Evolutionary conservation across 1,284 basidiomycete species (phyloP).

Genomic region (Malassezia japonica): DNA sequence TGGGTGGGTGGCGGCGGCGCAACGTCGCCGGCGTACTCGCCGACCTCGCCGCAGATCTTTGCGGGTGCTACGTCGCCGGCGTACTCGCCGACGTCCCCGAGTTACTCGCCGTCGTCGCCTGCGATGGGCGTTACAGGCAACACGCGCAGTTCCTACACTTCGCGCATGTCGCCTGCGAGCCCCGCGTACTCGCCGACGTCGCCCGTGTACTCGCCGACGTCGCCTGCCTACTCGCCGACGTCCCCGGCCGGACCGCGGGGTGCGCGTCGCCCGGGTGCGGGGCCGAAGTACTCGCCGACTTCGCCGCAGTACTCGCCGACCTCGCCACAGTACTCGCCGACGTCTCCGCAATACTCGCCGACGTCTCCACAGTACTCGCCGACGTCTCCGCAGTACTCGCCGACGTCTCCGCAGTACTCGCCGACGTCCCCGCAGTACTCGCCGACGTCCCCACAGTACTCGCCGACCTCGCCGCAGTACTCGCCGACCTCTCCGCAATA

Average conservation of each 20-base stretch:
- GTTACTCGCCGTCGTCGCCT: conserved; percentile 38
- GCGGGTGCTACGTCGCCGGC: conserved; percentile 46
- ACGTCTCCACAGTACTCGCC: conserved; percentile 55
- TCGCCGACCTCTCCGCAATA: conserved; percentile 43
- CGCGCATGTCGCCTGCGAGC: conserved; percentile 43
- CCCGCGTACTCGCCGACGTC: conserved; percentile 20
- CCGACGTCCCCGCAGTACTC: conserved; percentile 39
- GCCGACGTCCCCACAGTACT: conserved; percentile 37
- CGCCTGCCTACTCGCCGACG: conserved; percentile 47
- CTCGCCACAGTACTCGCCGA: conserved; percentile 42
- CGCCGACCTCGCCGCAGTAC: conserved; percentile 42
- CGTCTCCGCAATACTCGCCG: conserved; percentile 38
- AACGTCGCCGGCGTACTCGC: conserved; percentile 52
- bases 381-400: conserved; percentile 56
- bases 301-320: conserved; percentile 48
- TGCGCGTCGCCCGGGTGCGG: conserved; percentile 2
- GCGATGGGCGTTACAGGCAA: conserved; percentile 8
- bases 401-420: conserved; percentile 46
- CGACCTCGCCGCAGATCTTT: conserved; percentile 57
- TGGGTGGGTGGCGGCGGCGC: conserved; percentile 51
- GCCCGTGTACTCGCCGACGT: conserved; percentile 21
- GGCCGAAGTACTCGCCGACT: conserved; percentile 25
- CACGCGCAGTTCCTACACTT: conserved; percentile 52
- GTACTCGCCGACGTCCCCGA: conserved; percentile 54
- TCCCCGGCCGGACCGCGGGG: conserved; percentile 22